Conservation (phyloP, 495 filamentous ascomycete genomes). For the Trichoderma reesei region DNA sequence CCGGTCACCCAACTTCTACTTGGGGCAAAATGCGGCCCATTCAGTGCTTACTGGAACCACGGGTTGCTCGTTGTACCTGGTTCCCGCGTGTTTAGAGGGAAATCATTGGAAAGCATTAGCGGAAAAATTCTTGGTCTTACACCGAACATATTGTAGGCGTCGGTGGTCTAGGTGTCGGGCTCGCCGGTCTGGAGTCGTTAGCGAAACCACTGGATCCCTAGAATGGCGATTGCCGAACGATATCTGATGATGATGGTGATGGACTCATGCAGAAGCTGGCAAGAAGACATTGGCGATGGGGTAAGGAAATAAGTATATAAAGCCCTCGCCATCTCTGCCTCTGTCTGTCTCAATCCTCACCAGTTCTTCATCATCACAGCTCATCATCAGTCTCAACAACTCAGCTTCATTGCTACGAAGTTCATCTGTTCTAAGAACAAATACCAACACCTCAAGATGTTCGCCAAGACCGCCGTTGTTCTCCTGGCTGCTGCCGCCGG, state of each 20-base stretch:
- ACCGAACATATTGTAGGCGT: neutral
- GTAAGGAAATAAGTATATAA: neutral
- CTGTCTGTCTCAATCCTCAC: neutral
- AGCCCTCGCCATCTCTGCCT: neutral
- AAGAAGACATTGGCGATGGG: neutral
- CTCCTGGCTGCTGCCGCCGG: conserved; percentile 1
- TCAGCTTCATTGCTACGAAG: neutral
- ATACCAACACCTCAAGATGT: neutral
- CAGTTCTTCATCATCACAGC: neutral
- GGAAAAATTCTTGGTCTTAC: conserved; percentile 4
- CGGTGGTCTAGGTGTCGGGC: neutral
- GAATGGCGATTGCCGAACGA: neutral
- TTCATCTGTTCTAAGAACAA: neutral
- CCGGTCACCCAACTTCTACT: neutral
- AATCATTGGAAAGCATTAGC: neutral
- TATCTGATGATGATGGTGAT: neutral
- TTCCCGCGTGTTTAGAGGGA: neutral
- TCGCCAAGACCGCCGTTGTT: neutral
- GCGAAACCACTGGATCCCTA: neutral
- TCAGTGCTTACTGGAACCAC: neutral
- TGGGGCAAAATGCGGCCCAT: neutral
- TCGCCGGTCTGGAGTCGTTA: neutral
- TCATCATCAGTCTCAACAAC: neutral
- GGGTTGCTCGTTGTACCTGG: too few relatives aligned
- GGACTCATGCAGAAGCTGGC: neutral